Conservation (phyloP, 225 moss, liverwort and hornwort species). For the Polytrichum commune region DNA sequence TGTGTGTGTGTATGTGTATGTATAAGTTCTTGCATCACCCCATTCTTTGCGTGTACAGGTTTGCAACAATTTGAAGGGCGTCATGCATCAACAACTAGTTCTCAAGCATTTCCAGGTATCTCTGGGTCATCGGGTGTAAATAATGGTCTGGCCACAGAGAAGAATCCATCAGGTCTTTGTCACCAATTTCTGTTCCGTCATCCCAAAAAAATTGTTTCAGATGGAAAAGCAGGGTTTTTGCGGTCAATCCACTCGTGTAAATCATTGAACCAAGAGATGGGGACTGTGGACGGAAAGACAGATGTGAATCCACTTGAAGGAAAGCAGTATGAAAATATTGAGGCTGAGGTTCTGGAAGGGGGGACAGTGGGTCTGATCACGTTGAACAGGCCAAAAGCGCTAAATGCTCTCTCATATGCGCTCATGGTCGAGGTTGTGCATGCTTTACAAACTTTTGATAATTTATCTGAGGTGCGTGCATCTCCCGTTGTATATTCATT, state of each 20-base stretch:
- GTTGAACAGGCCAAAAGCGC: constrained; percentile 68
- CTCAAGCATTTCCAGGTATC: constrained; percentile 13
- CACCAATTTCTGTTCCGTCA: constrained; percentile 3
- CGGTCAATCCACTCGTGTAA: constrained; percentile 38
- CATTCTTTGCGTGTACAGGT: constrained; percentile 13
- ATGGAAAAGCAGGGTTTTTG: constrained; percentile 6
- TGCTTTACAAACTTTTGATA: constrained; percentile 71
- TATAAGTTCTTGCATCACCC: neutral
- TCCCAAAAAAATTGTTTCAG: constrained; percentile 3
- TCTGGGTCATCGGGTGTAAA: constrained; percentile 5
- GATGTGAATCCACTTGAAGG: constrained; percentile 23
- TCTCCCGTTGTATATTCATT: neutral
- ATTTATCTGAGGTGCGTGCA: constrained; percentile 41
- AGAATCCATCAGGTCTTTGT: constrained; percentile 4
- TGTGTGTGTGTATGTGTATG: neutral
- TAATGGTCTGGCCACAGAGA: neutral
- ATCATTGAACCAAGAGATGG: constrained; percentile 32
- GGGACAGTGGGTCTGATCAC: constrained; percentile 71
- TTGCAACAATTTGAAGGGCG: constrained; percentile 20
- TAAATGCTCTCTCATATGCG: constrained; percentile 80
- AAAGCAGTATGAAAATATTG: constrained; percentile 62
- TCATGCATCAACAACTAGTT: neutral
- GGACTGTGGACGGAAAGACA: constrained; percentile 7
- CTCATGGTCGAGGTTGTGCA: constrained; percentile 84
- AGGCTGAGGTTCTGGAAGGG: constrained; percentile 49